phyloP scores from a whole-genome alignment of 768 basidiomycete genomes.

The Russula virescens region DNA sequence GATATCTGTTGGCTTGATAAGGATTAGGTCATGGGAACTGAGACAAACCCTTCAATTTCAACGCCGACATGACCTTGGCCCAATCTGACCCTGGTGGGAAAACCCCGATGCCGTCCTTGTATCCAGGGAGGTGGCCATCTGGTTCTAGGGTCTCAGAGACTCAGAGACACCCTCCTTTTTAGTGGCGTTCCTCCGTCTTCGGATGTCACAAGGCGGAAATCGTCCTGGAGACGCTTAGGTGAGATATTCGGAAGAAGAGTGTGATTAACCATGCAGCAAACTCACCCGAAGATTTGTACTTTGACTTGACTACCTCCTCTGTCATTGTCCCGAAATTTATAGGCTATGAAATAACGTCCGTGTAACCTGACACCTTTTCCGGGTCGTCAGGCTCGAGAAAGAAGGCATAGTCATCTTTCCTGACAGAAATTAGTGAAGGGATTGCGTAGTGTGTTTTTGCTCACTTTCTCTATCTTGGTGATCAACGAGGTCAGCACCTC shows the following conservation, averaged over 20 bases:
- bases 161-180: slow-evolving; percentile 36
- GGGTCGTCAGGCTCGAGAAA: slow-evolving; percentile 65
- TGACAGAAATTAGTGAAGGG: slow-evolving; percentile 28
- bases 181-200: slow-evolving; percentile 35
- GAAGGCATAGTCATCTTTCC: slow-evolving; percentile 85
- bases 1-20: slow-evolving; percentile 61
- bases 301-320: slow-evolving; percentile 66
- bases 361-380: slow-evolving; percentile 53
- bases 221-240: slow-evolving; percentile 30
- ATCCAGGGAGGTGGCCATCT: slow-evolving; percentile 70
- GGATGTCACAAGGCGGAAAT: slow-evolving; percentile 65
- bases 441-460: neutral
- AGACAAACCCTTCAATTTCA: slow-evolving; percentile 65
- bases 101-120: slow-evolving; percentile 66
- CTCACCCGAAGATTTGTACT: slow-evolving; percentile 75
- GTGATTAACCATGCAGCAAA: slow-evolving; percentile 50
- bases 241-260: neutral
- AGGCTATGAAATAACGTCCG: slow-evolving; percentile 68
- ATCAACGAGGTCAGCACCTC: slow-evolving; percentile 68
- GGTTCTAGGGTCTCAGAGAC: slow-evolving; percentile 55
- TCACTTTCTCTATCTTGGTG: slow-evolving; percentile 69
- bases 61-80: slow-evolving; percentile 64
- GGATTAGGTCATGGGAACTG: neutral
- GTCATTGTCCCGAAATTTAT: slow-evolving; percentile 93
- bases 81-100: slow-evolving; percentile 68